These are phyloP conservation scores for Emericellopsis cladophorae DNA, from an alignment of 2,329 filamentous ascomycete species.

Conservation along the genomic window DNA sequence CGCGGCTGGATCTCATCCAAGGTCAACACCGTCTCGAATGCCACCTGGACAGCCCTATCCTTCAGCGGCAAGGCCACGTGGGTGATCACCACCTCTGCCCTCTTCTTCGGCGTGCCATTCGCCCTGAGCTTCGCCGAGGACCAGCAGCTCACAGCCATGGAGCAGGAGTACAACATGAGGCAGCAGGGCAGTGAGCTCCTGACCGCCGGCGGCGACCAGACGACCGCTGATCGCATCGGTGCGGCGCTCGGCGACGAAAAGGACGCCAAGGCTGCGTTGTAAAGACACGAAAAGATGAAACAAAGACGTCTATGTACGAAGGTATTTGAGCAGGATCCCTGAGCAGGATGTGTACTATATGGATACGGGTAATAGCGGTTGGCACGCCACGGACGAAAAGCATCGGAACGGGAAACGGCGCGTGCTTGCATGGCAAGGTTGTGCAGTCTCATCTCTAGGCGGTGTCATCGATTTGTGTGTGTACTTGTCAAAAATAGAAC, in stretches of 20 bases:
- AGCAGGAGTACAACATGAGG: conserved; percentile 93
- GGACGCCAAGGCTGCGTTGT: conserved; percentile 36
- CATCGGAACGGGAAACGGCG: no score
- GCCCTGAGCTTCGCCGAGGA: conserved; percentile 89
- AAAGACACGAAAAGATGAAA: conserved; percentile 9
- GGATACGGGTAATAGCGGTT: background rate
- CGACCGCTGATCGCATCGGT: conserved; percentile 35
- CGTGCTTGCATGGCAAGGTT: no score
- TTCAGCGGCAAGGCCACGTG: conserved; percentile 81
- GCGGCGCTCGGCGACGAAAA: conserved; percentile 30
- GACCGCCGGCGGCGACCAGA: conserved; percentile 28
- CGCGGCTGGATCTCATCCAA: conserved; percentile 55
- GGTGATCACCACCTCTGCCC: conserved; percentile 79
- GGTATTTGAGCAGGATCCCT: background rate
- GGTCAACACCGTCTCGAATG: conserved; percentile 37
- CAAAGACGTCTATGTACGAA: background rate
- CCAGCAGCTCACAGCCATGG: conserved; percentile 94
- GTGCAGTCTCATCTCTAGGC: no score
- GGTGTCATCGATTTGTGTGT: no score
- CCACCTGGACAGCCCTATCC: conserved; percentile 40
- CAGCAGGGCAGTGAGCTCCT: conserved; percentile 70
- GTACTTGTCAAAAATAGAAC: no score
- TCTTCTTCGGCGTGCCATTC: conserved; percentile 87
- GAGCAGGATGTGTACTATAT: background rate
- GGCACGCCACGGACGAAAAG: no score